Base-by-base conservation (phyloP, 23 red algal species). In the Chondrus crispus region DNA sequence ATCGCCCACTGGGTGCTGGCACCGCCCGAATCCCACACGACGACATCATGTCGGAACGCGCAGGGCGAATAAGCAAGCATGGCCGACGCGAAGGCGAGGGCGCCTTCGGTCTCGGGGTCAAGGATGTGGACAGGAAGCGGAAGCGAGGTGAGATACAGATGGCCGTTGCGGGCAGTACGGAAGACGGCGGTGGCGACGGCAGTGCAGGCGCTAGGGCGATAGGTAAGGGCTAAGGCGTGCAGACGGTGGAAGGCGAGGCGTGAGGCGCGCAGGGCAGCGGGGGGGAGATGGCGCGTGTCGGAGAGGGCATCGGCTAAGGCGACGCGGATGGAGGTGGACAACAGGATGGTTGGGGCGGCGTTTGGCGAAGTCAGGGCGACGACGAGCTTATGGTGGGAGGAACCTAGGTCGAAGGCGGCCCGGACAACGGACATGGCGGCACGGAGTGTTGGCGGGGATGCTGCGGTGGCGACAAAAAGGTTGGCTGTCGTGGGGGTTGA, bases 341-440 rank as follows among this genome's bases (percentile, higher is more conserved):
- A 48, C n/a, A 77, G 44, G 44, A 77, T 44, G 8, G 26, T n/a
- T 11, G 44, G 71, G 8, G 71, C 9, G 13, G 22, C 43, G 11
- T 47, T 24, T 9, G 71, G 71, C 29, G 9, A 26, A 24, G 43
- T 16, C 9, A n/a, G 8, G 71, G 71, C 71, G 44, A 77, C 26
- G 22, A 48, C 19, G 37, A 77, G 9, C 19, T 77, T 77, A 1
- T 77, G 71, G 71, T 77, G 11, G 44, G 71, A 77, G 37, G 71
- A 77, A 16, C 71, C 71, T n/a, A 77, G 37, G 71, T 77, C 71
- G 44, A 77, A 77, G 38, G 71, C 71, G 37, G 71, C 71, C n/a
- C 71, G 71, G 44, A 77, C 19, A 8, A 22, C 13, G 38, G 71
- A 46, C 71, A 77, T 77, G 66, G 66, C 22, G 66, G 13, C 22